phyloP scores from a whole-genome alignment of 331 rosid genomes.

The Quercus tomentella region DNA sequence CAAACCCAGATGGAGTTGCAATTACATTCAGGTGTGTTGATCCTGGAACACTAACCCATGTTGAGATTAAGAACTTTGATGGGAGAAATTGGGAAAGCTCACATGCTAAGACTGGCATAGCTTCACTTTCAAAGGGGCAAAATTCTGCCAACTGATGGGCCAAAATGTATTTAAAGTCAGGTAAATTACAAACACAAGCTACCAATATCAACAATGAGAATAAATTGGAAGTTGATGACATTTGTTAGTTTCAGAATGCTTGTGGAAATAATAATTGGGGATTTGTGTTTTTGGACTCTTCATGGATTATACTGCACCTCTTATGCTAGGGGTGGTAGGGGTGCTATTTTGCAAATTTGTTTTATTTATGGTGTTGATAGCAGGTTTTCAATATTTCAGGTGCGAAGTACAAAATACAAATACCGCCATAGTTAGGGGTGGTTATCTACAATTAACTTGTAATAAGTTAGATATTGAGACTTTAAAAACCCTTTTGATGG shows the following conservation, averaged over 20 bases:
- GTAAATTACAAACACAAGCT: neutral
- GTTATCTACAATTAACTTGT: too few species aligned
- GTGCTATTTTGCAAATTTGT: too few species aligned
- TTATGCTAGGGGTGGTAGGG: too few species aligned
- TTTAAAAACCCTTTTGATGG: too few species aligned
- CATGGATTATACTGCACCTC: neutral
- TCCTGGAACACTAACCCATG: constrained; percentile 57
- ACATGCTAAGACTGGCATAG: constrained; percentile 18
- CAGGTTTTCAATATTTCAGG: too few species aligned
- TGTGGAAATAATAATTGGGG: neutral
- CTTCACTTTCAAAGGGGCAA: constrained; percentile 48
- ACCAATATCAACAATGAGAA: neutral
- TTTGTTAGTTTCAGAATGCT: neutral
- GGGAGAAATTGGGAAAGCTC: constrained; percentile 71
- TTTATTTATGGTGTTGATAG: too few species aligned
- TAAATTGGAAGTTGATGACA: neutral
- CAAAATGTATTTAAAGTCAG: neutral
- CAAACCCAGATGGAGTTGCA: constrained; percentile 85
- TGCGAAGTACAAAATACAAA: too few species aligned
- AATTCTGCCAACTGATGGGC: constrained; percentile 8
- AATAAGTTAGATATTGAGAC: too few species aligned
- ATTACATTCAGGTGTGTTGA: constrained; percentile 71
- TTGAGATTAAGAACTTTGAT: constrained; percentile 55
- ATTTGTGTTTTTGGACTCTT: neutral
- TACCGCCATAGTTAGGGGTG: too few species aligned